phyloP scores from a whole-genome alignment of 331 rosid genomes.

The Quercus tomentella region DNA sequence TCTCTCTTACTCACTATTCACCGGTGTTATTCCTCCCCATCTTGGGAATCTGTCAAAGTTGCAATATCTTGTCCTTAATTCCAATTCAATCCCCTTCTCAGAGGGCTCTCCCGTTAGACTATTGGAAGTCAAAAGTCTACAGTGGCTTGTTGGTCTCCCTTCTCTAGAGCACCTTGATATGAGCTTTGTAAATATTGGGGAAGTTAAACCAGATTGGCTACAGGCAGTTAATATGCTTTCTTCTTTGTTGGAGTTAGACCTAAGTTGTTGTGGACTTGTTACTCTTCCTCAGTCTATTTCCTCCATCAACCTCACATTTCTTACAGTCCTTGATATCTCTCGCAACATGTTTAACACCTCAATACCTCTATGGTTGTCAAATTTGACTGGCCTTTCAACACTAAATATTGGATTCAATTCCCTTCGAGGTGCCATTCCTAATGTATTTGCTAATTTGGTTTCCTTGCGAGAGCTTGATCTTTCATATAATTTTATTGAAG shows the following conservation, averaged over 20 bases:
- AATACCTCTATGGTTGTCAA: background rate
- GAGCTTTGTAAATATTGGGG: background rate
- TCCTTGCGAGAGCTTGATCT: no score
- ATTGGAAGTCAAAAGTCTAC: background rate
- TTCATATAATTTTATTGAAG: no score
- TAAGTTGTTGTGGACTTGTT: background rate
- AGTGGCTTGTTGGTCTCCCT: slow-evolving; percentile 1
- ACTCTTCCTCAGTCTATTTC: background rate
- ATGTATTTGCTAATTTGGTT: no score
- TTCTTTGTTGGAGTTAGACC: background rate
- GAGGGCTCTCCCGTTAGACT: rapidly evolving
- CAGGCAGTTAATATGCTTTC: slow-evolving; percentile 8
- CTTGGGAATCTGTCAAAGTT: slow-evolving; percentile 13
- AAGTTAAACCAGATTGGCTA: background rate
- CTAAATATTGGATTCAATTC: background rate
- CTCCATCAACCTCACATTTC: background rate
- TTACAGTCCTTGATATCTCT: background rate
- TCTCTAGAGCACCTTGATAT: background rate
- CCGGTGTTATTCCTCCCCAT: background rate
- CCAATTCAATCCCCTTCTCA: rapidly evolving
- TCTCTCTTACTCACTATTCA: no score
- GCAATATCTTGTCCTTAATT: background rate
- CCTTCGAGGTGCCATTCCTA: no score
- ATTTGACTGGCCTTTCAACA: background rate
- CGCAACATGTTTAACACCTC: rapidly evolving